Evolutionary conservation across 2,329 filamentous ascomycete genomes (phyloP), one percentile per base, ranked within the genome.

Genomic region (Colletotrichum acutatum): DNA sequence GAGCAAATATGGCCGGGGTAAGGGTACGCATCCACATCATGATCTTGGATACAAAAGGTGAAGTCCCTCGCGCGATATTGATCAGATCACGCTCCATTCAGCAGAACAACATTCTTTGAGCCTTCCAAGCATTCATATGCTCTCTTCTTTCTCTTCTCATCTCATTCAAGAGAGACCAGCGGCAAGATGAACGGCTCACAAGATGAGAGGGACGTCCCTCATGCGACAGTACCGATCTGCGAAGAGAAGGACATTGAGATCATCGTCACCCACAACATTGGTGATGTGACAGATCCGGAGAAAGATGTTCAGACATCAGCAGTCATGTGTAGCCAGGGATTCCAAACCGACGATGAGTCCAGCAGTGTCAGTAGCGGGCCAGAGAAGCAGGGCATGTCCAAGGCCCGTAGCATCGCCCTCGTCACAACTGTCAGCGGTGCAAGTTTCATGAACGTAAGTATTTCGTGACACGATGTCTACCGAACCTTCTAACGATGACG

Each of bases 361-460:
- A 63, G 59, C 46, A 74, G 69, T 42, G 32, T 72, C 2, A 30
- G 54, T 56, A 73, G 64, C 37, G 49, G 52, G 1, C 68, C 64
- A 9, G 52, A 72, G n/a, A 76, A 74, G 19, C 74, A 85, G 14
- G 81, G 81, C 4, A 79, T 87, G 53, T 89, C 88, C 26, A 89
- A 84, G 76, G 85, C 82, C n/a, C 82, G 85, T 28, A 86, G 86
- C 72, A 87, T 90, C 57, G 88, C 86, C 5, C 82, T 90, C 12
- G 89, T 90, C 5, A 83, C 84, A 1, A 90, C 88, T 0, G 82
- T 89, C 6, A 86, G 87, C 0, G 88, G 88, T 4, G 89, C 89
- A 11, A 86, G 86, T 11, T 90, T 90, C 76, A 80, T 89, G 74
- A 90, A 90, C 72, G 88, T 87, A 77, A 68, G 81, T 76, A 28